Evolutionary conservation across 805 yeast species (phyloP), one percentile per base, ranked within the genome.

Genomic region (Wickerhamomyces bovis): DNA sequence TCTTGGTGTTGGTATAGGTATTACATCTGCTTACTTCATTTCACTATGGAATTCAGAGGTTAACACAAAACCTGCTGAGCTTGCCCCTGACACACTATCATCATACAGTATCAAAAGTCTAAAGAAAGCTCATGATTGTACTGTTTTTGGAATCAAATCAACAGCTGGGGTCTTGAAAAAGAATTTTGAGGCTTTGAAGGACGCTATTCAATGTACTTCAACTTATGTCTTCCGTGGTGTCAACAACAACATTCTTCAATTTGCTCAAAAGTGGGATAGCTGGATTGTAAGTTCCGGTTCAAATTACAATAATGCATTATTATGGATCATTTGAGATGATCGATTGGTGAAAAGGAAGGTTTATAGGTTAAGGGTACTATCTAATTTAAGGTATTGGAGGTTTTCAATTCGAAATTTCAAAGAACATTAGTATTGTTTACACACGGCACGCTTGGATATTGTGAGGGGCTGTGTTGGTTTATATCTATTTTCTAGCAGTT

Each of bases 1-100:
- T 9, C 30, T 60, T 13, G 64, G 63, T 0, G 43, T 58, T 42
- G 63, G 64, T 0, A 54, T 58, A 33, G 64, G 64, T 4, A 36
- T 57, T 13, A 45, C 60, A 1, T 43, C 61, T 8, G 61, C 58
- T 3, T 51, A 46, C 39, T 30, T 43, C 36, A 44, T 42, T 4
- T 39, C 51, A 5, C 25, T 33, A 3, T 33, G 36, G 36, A 33
- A 16, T 5, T 33, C 36, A 18, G 20, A 28, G 4, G 6, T 28
- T 13, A 4, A 4, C 6, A 16, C 36, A 7, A 33, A 33, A 16
- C 20, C 36, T 4, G 9, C 16, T 7, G 36, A 33, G 5, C 12
- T 20, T 7, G 8, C 12, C 4, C 20, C 18, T 2, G 36, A 33
- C 4, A n/a, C 36, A 16, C 4, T 33, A n/a, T 33, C 36, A 10